phyloP scores from a whole-genome alignment of 768 basidiomycete species.

The Lactarius deliciosus region DNA sequence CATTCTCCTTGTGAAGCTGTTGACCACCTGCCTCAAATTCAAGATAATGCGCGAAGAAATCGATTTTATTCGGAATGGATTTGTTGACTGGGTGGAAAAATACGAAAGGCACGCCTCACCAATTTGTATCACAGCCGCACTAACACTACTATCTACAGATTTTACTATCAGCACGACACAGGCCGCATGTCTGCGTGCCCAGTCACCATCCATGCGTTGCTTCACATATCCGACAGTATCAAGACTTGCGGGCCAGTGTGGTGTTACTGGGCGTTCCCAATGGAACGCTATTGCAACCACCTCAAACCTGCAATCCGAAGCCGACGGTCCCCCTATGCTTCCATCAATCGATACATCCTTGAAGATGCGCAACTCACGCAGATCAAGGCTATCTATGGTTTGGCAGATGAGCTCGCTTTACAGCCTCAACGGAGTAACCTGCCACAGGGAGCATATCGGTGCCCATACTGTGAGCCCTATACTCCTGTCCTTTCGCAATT shows the following conservation, averaged over 20 bases:
- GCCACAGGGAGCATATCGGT: too few species aligned
- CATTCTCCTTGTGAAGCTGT: not conserved
- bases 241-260: constrained; percentile 31
- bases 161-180: constrained; percentile 35
- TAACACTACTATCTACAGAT: not conserved
- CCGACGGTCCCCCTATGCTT: constrained; percentile 28
- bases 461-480: not conserved
- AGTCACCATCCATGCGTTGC: constrained; percentile 37
- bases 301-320: constrained; percentile 31
- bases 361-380: not conserved
- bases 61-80: constrained; percentile 37
- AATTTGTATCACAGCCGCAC: not conserved
- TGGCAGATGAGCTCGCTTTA: not conserved
- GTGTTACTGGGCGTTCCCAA: constrained; percentile 36
- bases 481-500: not conserved
- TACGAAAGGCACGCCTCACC: constrained; percentile 41
- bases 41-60: constrained; percentile 33
- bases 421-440: not conserved
- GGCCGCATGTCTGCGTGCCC: constrained; percentile 34
- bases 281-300: constrained; percentile 35
- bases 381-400: not conserved
- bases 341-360: not conserved
- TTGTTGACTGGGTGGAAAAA: constrained; percentile 44
- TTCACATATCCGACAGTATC: constrained; percentile 37
- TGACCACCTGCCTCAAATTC: constrained; percentile 4